Evolutionary conservation across 768 basidiomycete species (phyloP), one percentile per base, ranked within the genome.

Genomic region (Rhizopogon vesiculosus): DNA sequence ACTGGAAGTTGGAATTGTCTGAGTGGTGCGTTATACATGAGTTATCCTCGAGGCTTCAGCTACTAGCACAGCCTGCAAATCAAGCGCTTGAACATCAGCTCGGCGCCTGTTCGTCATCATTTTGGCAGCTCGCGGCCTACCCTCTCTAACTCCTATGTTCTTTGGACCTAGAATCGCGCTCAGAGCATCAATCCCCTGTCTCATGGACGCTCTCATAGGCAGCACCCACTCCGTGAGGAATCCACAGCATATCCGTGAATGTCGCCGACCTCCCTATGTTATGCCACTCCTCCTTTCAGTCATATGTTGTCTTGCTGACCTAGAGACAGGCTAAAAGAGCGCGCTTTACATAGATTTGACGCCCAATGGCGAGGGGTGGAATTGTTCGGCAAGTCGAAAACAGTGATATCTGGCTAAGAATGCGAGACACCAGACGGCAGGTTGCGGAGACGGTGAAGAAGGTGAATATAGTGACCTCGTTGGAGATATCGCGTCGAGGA

Each of bases 281-380:
- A 41, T 95, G 91, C 69, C 93, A 97, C 68, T 98, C 91, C 66
- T 86, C 89, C 0, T 93, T 96, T 72, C 89, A 0, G 82, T 94
- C 1, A 83, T 91, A 98, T 61, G n/a, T n/a, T 87, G 95, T 93
- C 97, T n/a, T 63, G 67, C 76, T 7, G 81, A 84, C 64, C 62
- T 77, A 3, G 62, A 67, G 10, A 74, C 73, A 1, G 77, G 77
- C 6, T n/a, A n/a, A 38, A 71, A 76, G 16, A 80, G 81, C 1
- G 65, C 84, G 3, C 70, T 91, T 0, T 89, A 90, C 64, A 72
- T 99, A 18, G 91, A 87, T 0, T 80, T 98, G 2, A 91, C 93
- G 3, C 95, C 95, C 0, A 98, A 97, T 62, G 93, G 93, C 0
- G 83, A 88, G 59, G 96, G 94, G 2, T 98, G 72, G 68, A 3